phyloP scores from a whole-genome alignment of 306 rosid species.

The Prunus kanzakura region DNA sequence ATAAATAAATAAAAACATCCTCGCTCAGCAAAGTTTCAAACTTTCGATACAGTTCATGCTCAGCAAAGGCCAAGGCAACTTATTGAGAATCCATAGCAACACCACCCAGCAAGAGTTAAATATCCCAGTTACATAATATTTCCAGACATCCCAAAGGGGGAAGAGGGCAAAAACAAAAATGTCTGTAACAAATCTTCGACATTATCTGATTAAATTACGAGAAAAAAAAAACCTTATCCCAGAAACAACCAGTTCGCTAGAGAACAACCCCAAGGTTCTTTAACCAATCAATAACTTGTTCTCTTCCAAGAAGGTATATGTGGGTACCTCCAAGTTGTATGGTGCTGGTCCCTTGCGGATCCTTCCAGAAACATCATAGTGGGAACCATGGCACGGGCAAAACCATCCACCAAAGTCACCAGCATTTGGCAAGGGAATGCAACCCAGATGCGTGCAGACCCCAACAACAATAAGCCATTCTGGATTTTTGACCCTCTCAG shows the following conservation, averaged over 20 bases:
- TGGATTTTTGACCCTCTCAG: slow-evolving; percentile 74
- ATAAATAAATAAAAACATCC: slow-evolving; percentile 18
- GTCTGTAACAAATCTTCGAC: slow-evolving; percentile 48
- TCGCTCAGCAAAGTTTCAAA: slow-evolving; percentile 21
- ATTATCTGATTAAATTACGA: slow-evolving; percentile 42
- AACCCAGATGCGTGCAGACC: slow-evolving; percentile 86
- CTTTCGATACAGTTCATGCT: slow-evolving; percentile 14
- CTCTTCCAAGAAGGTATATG: slow-evolving; percentile 64
- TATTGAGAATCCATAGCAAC: slow-evolving; percentile 39
- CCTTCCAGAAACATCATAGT: slow-evolving; percentile 79
- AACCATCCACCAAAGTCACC: slow-evolving; percentile 93
- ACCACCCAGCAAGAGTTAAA: slow-evolving; percentile 27
- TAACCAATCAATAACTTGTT: slow-evolving; percentile 72
- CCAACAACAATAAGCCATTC: slow-evolving; percentile 85
- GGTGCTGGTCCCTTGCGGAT: slow-evolving; percentile 91
- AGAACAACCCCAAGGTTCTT: slow-evolving; percentile 21
- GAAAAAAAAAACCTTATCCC: background rate
- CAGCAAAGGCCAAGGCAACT: slow-evolving; percentile 35
- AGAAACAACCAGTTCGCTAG: background rate
- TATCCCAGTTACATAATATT: slow-evolving; percentile 35
- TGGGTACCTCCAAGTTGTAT: slow-evolving; percentile 85
- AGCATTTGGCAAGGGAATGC: slow-evolving; percentile 90
- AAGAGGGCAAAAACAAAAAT: slow-evolving; percentile 19
- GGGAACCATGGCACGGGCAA: slow-evolving; percentile 93
- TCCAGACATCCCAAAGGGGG: slow-evolving; percentile 21